Evolutionary conservation across 257 asterid genomes (phyloP).

Genomic region (Rhazya stricta): DNA sequence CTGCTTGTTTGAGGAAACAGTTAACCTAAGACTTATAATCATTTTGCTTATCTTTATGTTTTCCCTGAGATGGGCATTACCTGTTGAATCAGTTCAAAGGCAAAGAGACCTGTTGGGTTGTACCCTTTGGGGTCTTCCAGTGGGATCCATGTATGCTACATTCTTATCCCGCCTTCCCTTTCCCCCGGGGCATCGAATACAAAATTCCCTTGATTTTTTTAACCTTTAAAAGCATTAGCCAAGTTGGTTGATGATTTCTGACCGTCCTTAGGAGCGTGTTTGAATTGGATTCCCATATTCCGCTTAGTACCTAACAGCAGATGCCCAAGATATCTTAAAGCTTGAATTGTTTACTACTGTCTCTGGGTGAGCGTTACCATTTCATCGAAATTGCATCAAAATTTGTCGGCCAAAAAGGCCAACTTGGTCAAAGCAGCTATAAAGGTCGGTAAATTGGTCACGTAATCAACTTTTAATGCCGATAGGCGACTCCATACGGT

Average conservation of each 20-base stretch:
- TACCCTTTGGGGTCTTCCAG: background rate
- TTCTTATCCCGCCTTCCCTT: no score
- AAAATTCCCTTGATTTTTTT: no score
- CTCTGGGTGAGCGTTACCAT: background rate
- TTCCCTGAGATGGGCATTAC: background rate
- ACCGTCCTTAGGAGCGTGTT: no score
- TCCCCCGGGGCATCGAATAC: no score
- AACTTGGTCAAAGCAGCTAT: background rate
- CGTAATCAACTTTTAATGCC: no score
- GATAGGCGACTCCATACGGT: background rate
- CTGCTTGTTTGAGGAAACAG: background rate
- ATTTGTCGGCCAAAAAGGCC: constrained; percentile 3
- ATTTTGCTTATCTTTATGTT: background rate
- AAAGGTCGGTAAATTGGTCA: background rate
- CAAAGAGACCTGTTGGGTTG: no score
- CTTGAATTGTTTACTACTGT: background rate
- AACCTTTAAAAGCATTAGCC: background rate
- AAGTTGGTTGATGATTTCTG: no score
- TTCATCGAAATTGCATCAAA: background rate
- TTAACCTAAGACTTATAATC: background rate
- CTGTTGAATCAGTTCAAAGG: background rate
- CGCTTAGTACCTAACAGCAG: no score
- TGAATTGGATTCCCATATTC: no score
- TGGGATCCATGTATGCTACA: background rate
- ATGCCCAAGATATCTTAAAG: background rate